phyloP scores from a whole-genome alignment of 768 basidiomycete genomes.

The Vararia minispora region DNA sequence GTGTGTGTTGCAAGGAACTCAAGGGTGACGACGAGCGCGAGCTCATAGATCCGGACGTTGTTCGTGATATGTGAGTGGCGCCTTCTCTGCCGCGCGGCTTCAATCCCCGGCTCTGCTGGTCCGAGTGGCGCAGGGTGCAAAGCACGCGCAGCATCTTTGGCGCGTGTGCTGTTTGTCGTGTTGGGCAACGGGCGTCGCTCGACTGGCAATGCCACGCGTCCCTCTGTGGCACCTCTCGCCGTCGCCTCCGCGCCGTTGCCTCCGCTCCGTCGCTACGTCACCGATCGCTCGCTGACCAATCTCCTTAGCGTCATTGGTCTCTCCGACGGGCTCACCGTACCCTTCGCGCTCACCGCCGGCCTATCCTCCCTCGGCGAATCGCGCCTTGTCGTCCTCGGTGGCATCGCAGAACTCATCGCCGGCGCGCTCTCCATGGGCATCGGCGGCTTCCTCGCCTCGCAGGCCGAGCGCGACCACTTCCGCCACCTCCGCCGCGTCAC shows the following conservation, averaged over 20 bases:
- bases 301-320: conserved; percentile 70
- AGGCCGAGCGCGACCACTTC: conserved; percentile 93
- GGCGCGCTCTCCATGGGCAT: conserved; percentile 98
- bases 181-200: background rate
- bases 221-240: background rate
- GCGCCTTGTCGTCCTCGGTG: conserved; percentile 86
- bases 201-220: background rate
- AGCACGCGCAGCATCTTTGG: background rate
- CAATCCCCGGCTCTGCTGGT: background rate
- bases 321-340: conserved; percentile 83
- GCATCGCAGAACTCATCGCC: conserved; percentile 91
- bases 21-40: conserved; percentile 70
- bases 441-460: conserved; percentile 93
- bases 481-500: conserved; percentile 71
- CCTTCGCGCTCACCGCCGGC: conserved; percentile 85
- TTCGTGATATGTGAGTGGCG: conserved; percentile 69
- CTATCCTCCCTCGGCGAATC: conserved; percentile 84
- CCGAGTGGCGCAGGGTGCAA: conserved; percentile 1
- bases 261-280: too few relatives aligned
- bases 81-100: background rate
- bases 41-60: conserved; percentile 76
- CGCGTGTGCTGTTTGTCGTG: background rate
- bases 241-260: background rate
- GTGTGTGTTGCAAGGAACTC: conserved; percentile 84
- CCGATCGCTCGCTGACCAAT: too few relatives aligned